phyloP scores from a whole-genome alignment of 2,329 filamentous ascomycete species.

The Juglanconis juglandina region DNA sequence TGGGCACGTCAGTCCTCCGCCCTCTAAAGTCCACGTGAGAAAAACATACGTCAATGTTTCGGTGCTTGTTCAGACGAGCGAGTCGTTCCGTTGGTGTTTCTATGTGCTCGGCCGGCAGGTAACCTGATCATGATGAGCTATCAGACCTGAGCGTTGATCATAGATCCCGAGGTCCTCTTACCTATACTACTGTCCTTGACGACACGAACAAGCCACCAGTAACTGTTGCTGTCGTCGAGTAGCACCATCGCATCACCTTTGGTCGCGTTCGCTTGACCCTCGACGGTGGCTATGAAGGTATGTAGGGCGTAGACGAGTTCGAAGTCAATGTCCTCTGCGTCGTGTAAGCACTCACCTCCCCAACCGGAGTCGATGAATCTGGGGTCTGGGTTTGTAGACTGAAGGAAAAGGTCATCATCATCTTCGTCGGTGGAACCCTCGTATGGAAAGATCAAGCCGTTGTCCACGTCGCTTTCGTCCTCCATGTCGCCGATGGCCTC shows the following conservation, averaged over 20 bases:
- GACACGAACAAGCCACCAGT: constrained; percentile 97
- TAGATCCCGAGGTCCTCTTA: constrained; percentile 30
- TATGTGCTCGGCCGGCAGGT: constrained; percentile 95
- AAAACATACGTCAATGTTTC: constrained; percentile 84
- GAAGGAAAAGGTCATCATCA: constrained; percentile 58
- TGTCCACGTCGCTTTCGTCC: constrained; percentile 25
- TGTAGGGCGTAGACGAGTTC: constrained; percentile 98
- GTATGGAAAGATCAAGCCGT: constrained; percentile 42
- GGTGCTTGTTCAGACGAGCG: constrained; percentile 92
- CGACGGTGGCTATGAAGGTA: constrained; percentile 95
- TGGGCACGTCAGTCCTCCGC: constrained; percentile 33
- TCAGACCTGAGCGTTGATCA: not conserved
- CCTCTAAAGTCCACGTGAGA: not conserved
- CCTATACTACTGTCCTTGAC: constrained; percentile 96
- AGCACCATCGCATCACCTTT: constrained; percentile 99
- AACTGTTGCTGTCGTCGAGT: constrained; percentile 97
- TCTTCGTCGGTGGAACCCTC: constrained; percentile 44
- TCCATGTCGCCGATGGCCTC: constrained; percentile 15
- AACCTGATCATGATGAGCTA: constrained; percentile 49
- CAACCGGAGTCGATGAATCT: constrained; percentile 69
- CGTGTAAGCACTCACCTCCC: constrained; percentile 81
- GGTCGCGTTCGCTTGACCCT: constrained; percentile 95
- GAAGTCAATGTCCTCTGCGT: constrained; percentile 98
- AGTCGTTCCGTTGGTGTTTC: constrained; percentile 95
- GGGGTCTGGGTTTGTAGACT: constrained; percentile 53